These are phyloP conservation scores for Talaromyces trachyspermus DNA, from an alignment of 495 filamentous ascomycete genomes.

Conservation along the genomic window DNA sequence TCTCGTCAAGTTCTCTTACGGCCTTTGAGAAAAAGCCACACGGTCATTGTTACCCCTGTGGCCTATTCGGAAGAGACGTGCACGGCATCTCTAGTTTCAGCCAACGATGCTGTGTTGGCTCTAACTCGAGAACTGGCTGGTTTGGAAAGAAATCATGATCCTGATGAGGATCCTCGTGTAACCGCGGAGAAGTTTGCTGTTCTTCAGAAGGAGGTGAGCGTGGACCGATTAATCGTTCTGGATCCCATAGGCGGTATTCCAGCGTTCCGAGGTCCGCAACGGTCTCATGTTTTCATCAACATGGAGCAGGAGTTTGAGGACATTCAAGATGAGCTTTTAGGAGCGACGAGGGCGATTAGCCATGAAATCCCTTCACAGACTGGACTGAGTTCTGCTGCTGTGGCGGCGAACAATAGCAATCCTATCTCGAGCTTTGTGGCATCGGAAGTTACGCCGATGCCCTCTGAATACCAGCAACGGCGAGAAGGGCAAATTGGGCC, in stretches of 20 bases:
- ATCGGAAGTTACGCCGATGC: conserved; percentile 21
- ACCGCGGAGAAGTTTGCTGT: conserved; percentile 36
- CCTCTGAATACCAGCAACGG: conserved; percentile 7
- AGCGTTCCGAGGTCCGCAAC: conserved; percentile 52
- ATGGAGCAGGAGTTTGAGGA: conserved; percentile 79
- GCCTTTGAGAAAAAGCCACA: conserved; percentile 64
- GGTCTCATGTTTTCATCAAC: conserved; percentile 87
- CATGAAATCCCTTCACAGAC: too few relatives aligned
- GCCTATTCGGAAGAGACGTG: conserved; percentile 58
- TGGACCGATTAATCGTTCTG: conserved; percentile 84
- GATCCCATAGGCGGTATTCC: conserved; percentile 88
- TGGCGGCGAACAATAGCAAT: conserved; percentile 28
- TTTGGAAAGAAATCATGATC: conserved; percentile 27
- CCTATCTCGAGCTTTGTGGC: conserved; percentile 40
- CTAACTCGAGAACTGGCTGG: conserved; percentile 68
- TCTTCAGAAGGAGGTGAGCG: conserved; percentile 48
- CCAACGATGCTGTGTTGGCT: conserved; percentile 63
- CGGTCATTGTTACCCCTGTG: conserved; percentile 68
- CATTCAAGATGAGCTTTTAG: conserved; percentile 53
- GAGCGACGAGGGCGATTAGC: conserved; percentile 7
- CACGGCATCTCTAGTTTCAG: conserved; percentile 43
- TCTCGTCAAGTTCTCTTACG: conserved; percentile 55
- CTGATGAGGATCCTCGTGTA: conserved; percentile 38
- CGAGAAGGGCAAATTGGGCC: not conserved
- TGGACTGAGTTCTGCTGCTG: too few relatives aligned